These are phyloP conservation scores for Termitomyces eurrhizus DNA, from an alignment of 768 basidiomycete species.

Conservation along the genomic window DNA sequence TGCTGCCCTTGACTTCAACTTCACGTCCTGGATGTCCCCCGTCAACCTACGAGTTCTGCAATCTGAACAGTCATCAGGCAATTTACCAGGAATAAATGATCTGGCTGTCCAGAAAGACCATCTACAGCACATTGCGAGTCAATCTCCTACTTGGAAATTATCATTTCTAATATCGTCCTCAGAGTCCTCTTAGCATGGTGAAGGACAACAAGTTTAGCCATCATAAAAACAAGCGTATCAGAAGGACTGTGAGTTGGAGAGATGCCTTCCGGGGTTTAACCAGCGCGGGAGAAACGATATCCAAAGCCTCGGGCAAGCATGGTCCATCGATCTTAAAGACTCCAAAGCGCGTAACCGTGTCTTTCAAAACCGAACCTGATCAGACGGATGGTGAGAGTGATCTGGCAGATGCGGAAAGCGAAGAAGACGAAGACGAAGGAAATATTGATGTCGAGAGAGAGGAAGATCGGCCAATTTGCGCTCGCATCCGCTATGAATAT, in stretches of 20 bases:
- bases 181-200: slow-evolving; percentile 90
- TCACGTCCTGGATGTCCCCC: slow-evolving; percentile 94
- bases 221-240: slow-evolving; percentile 42
- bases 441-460: slow-evolving; percentile 43
- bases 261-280: slow-evolving; percentile 50
- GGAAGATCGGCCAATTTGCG: slow-evolving; percentile 71
- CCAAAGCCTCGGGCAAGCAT: slow-evolving; percentile 11
- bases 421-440: slow-evolving; percentile 49
- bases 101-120: slow-evolving; percentile 83
- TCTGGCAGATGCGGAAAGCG: slow-evolving; percentile 52
- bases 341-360: slow-evolving; percentile 13
- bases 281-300: slow-evolving; percentile 33
- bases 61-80: slow-evolving; percentile 82
- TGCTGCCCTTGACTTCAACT: slow-evolving; percentile 94
- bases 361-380: slow-evolving; percentile 10
- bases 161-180: slow-evolving; percentile 5
- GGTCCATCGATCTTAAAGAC: slow-evolving; percentile 27
- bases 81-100: slow-evolving; percentile 69
- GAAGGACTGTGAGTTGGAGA: slow-evolving; percentile 56
- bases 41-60: slow-evolving; percentile 79
- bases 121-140: slow-evolving; percentile 64
- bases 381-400: slow-evolving; percentile 43
- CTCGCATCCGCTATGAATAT: slow-evolving; percentile 65
- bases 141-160: background rate
- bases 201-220: slow-evolving; percentile 51